Percentiles rank a stretch among this genome's conserved stretches.
phyloP scores from a whole-genome alignment of 2,329 filamentous ascomycete genomes.

The Alternaria sp. region DNA sequence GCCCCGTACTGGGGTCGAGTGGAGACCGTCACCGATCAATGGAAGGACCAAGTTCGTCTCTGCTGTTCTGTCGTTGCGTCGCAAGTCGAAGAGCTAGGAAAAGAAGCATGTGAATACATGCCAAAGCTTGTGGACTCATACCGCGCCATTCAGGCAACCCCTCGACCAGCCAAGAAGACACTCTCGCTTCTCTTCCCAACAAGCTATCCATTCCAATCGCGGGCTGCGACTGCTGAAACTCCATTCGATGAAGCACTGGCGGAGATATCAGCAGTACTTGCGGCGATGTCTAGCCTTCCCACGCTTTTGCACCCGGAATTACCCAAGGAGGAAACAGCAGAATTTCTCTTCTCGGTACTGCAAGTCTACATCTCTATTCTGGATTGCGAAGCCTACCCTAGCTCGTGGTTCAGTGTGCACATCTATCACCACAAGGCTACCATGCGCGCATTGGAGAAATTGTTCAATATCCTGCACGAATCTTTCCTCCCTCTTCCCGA shows the following conservation, averaged over 20 bases:
- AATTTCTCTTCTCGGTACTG: slow-evolving; percentile 78
- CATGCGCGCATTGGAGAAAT: slow-evolving; percentile 82
- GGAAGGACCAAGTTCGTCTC: slow-evolving; percentile 89
- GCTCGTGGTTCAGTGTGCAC: slow-evolving; percentile 88
- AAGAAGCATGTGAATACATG: slow-evolving; percentile 86
- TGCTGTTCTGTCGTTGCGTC: slow-evolving; percentile 92
- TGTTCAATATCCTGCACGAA: slow-evolving; percentile 80
- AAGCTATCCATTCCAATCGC: slow-evolving; percentile 85
- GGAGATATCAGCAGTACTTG: slow-evolving; percentile 86
- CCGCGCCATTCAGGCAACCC: slow-evolving; percentile 72
- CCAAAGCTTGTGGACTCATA: slow-evolving; percentile 93
- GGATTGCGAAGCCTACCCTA: slow-evolving; percentile 86
- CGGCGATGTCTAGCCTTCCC: slow-evolving; percentile 77
- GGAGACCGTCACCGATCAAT: slow-evolving; percentile 78
- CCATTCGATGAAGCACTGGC: slow-evolving; percentile 86
- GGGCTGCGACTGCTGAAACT: slow-evolving; percentile 64
- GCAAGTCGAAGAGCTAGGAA: slow-evolving; percentile 77
- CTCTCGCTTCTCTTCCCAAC: slow-evolving; percentile 91
- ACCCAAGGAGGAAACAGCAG: slow-evolving; percentile 74
- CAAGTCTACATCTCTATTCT: slow-evolving; percentile 89
- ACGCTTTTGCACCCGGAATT: slow-evolving; percentile 78
- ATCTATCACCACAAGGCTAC: slow-evolving; percentile 93
- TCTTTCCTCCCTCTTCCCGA: slow-evolving; percentile 87
- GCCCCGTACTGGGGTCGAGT: slow-evolving; percentile 89
- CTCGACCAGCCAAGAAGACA: slow-evolving; percentile 62